Evolutionary conservation across 2,329 filamentous ascomycete genomes (phyloP).

Genomic region (Alternaria sp.): DNA sequence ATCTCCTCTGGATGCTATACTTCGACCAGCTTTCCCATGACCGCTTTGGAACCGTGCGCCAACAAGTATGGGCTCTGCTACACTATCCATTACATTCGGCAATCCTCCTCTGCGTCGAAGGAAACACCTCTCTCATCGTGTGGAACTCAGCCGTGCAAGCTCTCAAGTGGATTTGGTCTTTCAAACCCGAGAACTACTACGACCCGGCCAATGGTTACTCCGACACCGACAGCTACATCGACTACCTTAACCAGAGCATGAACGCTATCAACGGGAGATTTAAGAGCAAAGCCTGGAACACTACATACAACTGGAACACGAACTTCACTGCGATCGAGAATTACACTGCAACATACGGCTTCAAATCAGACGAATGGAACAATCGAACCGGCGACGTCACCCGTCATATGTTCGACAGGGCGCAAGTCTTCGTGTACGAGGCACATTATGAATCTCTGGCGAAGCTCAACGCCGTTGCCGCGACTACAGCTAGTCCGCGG

Average conservation of each 20-base stretch:
- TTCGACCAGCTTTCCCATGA: constrained; percentile 59
- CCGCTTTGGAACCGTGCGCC: constrained; percentile 58
- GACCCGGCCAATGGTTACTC: constrained; percentile 23
- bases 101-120: constrained; percentile 66
- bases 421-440: constrained; percentile 34
- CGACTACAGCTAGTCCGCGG: constrained; percentile 1
- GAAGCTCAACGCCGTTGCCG: constrained; percentile 30
- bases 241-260: constrained; percentile 30
- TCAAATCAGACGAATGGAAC: constrained; percentile 26
- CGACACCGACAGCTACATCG: constrained; percentile 8
- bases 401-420: constrained; percentile 23
- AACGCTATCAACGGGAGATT: constrained; percentile 24
- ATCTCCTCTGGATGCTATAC: constrained; percentile 67
- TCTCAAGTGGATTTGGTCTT: constrained; percentile 27
- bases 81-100: constrained; percentile 68
- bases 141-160: constrained; percentile 35
- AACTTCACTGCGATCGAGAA: constrained; percentile 33
- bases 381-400: constrained; percentile 22
- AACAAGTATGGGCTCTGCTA: constrained; percentile 62
- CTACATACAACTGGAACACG: constrained; percentile 26
- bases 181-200: constrained; percentile 19
- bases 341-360: constrained; percentile 25
- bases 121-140: constrained; percentile 42
- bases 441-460: constrained; percentile 32
- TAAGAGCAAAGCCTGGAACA: constrained; percentile 25